Evolutionary conservation across 202 grass and related monocot genomes (phyloP).

Genomic region (Brachypodium distachyon): DNA sequence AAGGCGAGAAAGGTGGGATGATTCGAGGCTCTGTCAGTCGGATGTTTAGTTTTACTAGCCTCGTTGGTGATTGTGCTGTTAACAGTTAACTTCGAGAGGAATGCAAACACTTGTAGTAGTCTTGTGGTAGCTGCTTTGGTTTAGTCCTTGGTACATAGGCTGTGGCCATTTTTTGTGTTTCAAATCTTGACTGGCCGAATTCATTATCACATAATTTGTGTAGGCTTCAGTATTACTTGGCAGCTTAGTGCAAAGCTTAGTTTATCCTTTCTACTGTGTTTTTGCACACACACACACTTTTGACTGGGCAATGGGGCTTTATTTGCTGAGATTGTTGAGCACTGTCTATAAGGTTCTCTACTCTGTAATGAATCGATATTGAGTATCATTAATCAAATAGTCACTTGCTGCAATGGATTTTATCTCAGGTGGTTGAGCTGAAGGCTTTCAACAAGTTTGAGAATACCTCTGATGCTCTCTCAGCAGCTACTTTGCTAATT

Average conservation of each 20-base stretch:
- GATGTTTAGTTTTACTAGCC: neutral
- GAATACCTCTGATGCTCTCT: conserved; percentile 70
- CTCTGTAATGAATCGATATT: too few species aligned
- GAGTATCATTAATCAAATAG: neutral
- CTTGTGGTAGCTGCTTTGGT: neutral
- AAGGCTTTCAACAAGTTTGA: conserved; percentile 89
- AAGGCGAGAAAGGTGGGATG: conserved; percentile 54
- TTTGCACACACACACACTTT: neutral
- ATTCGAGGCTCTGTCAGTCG: neutral
- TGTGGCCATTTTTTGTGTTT: neutral
- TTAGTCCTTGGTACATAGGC: neutral
- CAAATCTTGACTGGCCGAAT: neutral
- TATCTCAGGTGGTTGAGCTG: conserved; percentile 72
- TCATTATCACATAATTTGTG: neutral
- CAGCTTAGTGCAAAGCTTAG: neutral
- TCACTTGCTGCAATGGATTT: neutral
- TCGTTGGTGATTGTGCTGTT: neutral
- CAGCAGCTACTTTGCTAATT: conserved; percentile 63
- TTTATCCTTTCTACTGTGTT: neutral
- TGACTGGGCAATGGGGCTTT: neutral
- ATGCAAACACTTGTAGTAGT: too few species aligned
- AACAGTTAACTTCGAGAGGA: too few species aligned
- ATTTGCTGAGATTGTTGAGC: neutral
- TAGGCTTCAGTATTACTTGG: too few species aligned
- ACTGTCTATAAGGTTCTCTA: neutral